phyloP scores from a whole-genome alignment of 345 rosid genomes.

The Balakata baccata region DNA sequence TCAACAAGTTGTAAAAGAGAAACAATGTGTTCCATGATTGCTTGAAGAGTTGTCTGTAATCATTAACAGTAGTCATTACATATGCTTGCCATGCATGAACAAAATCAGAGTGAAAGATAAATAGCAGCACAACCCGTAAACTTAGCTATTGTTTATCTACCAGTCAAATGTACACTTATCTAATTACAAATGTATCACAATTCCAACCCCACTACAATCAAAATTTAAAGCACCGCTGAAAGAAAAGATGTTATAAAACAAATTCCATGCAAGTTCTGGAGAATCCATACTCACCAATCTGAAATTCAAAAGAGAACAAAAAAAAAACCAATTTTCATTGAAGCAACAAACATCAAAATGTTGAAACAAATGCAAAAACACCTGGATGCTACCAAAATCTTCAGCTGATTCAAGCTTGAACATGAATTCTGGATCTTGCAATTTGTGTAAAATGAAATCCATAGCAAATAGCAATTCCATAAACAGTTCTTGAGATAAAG shows the following conservation, averaged over 20 bases:
- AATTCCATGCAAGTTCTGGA: not conserved
- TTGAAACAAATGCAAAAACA: slow-evolving; percentile 22
- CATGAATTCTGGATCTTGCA: slow-evolving; percentile 81
- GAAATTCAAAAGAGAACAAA: not conserved
- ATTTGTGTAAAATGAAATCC: slow-evolving; percentile 56
- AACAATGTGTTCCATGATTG: slow-evolving; percentile 71
- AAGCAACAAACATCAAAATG: not conserved
- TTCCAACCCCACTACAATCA: not conserved
- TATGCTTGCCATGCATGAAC: not conserved
- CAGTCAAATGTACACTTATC: not conserved
- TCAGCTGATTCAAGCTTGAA: slow-evolving; percentile 56
- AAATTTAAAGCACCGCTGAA: not conserved
- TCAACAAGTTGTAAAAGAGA: slow-evolving; percentile 48
- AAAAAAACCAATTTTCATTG: not conserved
- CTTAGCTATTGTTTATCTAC: not conserved
- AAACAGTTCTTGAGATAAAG: slow-evolving; percentile 34
- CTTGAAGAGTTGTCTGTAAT: slow-evolving; percentile 61
- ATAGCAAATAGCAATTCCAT: slow-evolving; percentile 49
- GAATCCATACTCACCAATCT: not conserved
- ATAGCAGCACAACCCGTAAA: not conserved
- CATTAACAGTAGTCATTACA: not conserved
- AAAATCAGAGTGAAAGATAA: not conserved
- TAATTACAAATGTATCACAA: not conserved
- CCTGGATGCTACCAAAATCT: slow-evolving; percentile 68
- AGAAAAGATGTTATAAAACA: not conserved